Evolutionary conservation across 2,329 filamentous ascomycete species (phyloP).

Genomic region (Aspergillus sp.): DNA sequence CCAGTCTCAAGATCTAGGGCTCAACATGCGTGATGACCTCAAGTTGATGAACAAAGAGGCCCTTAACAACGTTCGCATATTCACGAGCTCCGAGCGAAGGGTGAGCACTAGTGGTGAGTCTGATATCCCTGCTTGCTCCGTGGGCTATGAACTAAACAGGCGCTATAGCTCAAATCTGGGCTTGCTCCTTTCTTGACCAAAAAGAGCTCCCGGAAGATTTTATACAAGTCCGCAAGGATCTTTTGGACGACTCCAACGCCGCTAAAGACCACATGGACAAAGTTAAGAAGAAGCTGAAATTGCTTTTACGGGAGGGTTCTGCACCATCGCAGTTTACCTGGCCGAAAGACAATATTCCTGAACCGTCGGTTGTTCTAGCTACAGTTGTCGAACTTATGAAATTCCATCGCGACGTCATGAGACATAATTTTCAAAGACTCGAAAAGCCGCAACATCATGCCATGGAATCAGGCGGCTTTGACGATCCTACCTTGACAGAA

Average conservation of each 20-base stretch:
- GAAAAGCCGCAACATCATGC: conserved; percentile 49
- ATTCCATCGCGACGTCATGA: conserved; percentile 93
- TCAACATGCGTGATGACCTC: conserved; percentile 94
- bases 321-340: conserved; percentile 97
- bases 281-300: conserved; percentile 98
- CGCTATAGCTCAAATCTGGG: conserved; percentile 79
- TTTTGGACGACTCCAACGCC: conserved; percentile 95
- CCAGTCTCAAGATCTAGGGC: conserved; percentile 89
- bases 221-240: conserved; percentile 88
- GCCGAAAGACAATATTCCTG: conserved; percentile 86
- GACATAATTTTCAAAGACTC: conserved; percentile 84
- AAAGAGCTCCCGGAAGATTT: conserved; percentile 83
- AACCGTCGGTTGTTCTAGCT: conserved; percentile 88
- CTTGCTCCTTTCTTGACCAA: conserved; percentile 80
- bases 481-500: conserved; percentile 15
- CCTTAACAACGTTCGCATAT: conserved; percentile 88
- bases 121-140: background rate
- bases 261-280: conserved; percentile 99
- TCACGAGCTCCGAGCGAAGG: conserved; percentile 90
- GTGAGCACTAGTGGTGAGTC: conserved; percentile 75
- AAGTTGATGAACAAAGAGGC: conserved; percentile 89
- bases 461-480: background rate
- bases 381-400: conserved; percentile 96
- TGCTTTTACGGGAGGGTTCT: conserved; percentile 85
- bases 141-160: conserved; percentile 11